Evolutionary conservation across 2,329 filamentous ascomycete genomes (phyloP).

Genomic region (Ceratocystis huliohia): DNA sequence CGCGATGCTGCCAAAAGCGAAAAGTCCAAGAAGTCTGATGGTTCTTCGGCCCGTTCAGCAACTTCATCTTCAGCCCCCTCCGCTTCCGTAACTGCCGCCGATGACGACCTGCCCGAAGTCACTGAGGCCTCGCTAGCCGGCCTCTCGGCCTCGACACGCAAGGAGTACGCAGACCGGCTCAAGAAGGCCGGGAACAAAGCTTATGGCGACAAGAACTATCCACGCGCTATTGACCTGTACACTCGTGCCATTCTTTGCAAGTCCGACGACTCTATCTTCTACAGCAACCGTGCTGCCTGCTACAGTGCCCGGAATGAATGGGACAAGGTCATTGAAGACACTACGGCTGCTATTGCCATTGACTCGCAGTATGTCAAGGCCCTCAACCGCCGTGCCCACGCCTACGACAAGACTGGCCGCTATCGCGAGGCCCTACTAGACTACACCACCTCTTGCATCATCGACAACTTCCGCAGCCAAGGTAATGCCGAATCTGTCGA

Average conservation of each 20-base stretch:
- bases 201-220: slow-evolving; percentile 87
- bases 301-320: slow-evolving; percentile 87
- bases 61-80: slow-evolving; percentile 12
- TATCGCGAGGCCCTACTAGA: slow-evolving; percentile 92
- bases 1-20: slow-evolving; percentile 41
- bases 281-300: slow-evolving; percentile 96
- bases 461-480: slow-evolving; percentile 92
- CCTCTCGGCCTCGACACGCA: slow-evolving; percentile 54
- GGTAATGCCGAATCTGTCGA: slow-evolving; percentile 80
- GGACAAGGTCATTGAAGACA: slow-evolving; percentile 95
- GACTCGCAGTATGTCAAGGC: slow-evolving; percentile 96
- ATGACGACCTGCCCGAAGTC: slow-evolving; percentile 58
- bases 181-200: slow-evolving; percentile 95
- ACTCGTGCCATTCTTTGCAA: slow-evolving; percentile 94
- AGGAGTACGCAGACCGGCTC: slow-evolving; percentile 76
- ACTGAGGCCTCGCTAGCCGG: slow-evolving; percentile 43
- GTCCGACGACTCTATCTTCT: slow-evolving; percentile 94
- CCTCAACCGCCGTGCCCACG: slow-evolving; percentile 87
- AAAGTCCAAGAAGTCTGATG: slow-evolving; percentile 26
- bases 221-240: slow-evolving; percentile 86
- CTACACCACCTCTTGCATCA: slow-evolving; percentile 97
- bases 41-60: slow-evolving; percentile 12
- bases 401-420: slow-evolving; percentile 83
- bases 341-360: slow-evolving; percentile 83
- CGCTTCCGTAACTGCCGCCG: slow-evolving; percentile 33